Conservation (phyloP, 2,329 filamentous ascomycete species). For the Pyrenophora seminiperda region DNA sequence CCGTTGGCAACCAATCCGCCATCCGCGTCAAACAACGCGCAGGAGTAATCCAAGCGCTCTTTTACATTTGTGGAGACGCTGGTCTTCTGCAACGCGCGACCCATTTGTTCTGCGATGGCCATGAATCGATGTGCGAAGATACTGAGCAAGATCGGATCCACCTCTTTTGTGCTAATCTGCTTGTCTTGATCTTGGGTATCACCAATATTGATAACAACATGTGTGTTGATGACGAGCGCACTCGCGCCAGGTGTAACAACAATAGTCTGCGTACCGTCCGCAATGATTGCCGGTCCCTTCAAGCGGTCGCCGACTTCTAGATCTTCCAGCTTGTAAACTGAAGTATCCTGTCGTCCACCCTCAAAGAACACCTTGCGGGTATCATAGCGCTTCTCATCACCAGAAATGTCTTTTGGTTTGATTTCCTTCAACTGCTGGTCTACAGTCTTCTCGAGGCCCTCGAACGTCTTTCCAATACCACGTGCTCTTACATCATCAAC, state of each 20-base stretch:
- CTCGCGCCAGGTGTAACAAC: slow-evolving; percentile 80
- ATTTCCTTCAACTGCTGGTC: slow-evolving; percentile 80
- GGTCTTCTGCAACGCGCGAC: slow-evolving; percentile 76
- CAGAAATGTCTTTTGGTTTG: slow-evolving; percentile 61
- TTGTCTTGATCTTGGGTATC: slow-evolving; percentile 59
- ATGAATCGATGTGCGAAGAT: slow-evolving; percentile 85
- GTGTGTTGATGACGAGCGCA: slow-evolving; percentile 80
- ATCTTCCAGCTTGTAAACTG: slow-evolving; percentile 80
- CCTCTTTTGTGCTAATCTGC: slow-evolving; percentile 59
- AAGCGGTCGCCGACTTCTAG: slow-evolving; percentile 74
- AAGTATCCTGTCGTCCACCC: slow-evolving; percentile 75
- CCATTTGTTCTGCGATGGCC: slow-evolving; percentile 87
- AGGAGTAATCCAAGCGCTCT: slow-evolving; percentile 82
- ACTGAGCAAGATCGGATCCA: slow-evolving; percentile 77
- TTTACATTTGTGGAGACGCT: slow-evolving; percentile 82
- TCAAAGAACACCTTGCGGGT: slow-evolving; percentile 80
- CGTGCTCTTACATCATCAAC: slow-evolving; percentile 87
- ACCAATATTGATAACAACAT: slow-evolving; percentile 85
- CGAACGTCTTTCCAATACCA: slow-evolving; percentile 87
- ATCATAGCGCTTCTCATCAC: slow-evolving; percentile 68
- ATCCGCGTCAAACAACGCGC: slow-evolving; percentile 76
- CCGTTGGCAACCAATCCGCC: slow-evolving; percentile 78
- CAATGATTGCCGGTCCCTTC: slow-evolving; percentile 81
- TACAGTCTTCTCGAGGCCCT: slow-evolving; percentile 78
- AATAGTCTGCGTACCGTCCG: slow-evolving; percentile 88